These are phyloP conservation scores for Coprinopsis strossmayeri DNA, from an alignment of 768 basidiomycete genomes.

Conservation along the genomic window DNA sequence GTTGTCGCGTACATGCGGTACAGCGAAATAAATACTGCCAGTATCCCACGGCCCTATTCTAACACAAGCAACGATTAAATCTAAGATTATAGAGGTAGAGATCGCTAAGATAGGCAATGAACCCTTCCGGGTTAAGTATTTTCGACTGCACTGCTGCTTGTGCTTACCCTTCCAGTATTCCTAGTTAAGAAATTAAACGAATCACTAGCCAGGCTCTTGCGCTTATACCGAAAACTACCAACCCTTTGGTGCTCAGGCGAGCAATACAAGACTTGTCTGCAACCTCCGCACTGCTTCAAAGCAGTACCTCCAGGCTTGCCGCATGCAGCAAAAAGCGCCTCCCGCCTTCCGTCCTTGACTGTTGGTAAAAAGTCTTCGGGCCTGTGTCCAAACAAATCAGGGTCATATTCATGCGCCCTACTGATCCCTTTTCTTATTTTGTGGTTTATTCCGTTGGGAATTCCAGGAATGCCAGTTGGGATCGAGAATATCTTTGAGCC, in stretches of 20 bases:
- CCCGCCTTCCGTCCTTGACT: constrained; percentile 17
- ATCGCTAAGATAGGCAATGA: background rate
- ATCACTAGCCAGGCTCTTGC: no score
- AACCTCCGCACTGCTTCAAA: constrained; percentile 21
- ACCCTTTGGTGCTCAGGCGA: constrained; percentile 18
- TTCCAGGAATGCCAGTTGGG: no score
- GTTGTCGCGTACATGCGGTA: no score
- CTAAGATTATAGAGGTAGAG: background rate
- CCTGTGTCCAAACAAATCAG: constrained; percentile 13
- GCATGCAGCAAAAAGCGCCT: constrained; percentile 21
- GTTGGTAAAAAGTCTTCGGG: constrained; percentile 19
- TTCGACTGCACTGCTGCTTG: constrained; percentile 18
- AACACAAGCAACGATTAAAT: no score
- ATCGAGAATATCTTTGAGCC: constrained; percentile 21
- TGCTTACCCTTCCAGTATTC: constrained; percentile 21
- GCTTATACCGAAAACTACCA: no score
- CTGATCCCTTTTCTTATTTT: no score
- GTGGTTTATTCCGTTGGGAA: no score
- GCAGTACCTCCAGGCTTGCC: constrained; percentile 21
- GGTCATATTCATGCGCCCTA: no score
- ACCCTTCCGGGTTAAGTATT: constrained; percentile 2
- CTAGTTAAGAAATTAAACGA: no score
- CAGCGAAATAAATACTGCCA: no score
- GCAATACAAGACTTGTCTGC: constrained; percentile 21
- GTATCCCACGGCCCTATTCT: no score